These are phyloP conservation scores for Prunus padus DNA, from an alignment of 306 rosid species.

Conservation along the genomic window DNA sequence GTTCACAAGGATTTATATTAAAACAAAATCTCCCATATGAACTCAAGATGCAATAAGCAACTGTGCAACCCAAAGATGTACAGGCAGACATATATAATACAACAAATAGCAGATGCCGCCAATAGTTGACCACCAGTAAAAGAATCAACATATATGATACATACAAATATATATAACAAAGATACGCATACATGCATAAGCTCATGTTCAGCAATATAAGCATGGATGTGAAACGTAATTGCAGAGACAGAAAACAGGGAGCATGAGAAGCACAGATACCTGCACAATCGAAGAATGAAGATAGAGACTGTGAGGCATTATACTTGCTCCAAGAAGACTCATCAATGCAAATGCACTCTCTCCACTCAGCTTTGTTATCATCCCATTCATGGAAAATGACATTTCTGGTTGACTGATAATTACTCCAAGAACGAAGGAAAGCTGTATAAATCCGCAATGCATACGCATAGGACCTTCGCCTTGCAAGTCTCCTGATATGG, in stretches of 20 bases:
- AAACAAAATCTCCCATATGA: background rate
- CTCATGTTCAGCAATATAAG: background rate
- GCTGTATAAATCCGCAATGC: slow-evolving; percentile 57
- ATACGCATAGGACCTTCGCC: slow-evolving; percentile 52
- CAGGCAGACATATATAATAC: background rate
- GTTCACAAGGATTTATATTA: background rate
- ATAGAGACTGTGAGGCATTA: slow-evolving; percentile 93
- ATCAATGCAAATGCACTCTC: slow-evolving; percentile 85
- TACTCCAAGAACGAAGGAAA: slow-evolving; percentile 63
- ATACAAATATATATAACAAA: too few species aligned
- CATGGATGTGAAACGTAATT: background rate
- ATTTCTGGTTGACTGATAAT: slow-evolving; percentile 62
- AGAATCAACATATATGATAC: background rate
- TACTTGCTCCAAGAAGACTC: slow-evolving; percentile 94
- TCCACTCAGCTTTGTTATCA: slow-evolving; percentile 64
- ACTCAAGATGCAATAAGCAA: background rate
- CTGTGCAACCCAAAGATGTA: background rate
- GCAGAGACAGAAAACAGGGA: background rate
- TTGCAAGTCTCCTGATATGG: slow-evolving; percentile 59
- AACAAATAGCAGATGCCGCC: background rate
- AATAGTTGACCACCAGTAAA: background rate
- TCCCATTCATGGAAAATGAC: slow-evolving; percentile 66
- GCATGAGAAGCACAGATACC: slow-evolving; percentile 48
- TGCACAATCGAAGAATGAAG: slow-evolving; percentile 91
- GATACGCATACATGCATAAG: background rate